Conservation (phyloP, 2,329 filamentous ascomycete genomes). For the Paecilomyces niveus region DNA sequence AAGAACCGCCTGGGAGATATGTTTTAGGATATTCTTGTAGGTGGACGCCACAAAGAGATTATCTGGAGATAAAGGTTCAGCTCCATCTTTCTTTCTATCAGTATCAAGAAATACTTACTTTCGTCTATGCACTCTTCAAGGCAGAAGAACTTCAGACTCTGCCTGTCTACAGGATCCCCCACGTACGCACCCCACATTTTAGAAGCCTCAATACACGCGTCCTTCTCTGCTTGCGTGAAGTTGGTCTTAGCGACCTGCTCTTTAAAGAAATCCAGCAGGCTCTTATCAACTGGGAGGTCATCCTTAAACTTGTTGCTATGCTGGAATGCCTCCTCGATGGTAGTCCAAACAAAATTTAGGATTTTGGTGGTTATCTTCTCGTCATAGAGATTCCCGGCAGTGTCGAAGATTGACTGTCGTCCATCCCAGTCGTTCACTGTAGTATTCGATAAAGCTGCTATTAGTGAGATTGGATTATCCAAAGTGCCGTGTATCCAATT, state of each 20-base stretch:
- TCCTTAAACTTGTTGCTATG: conserved; percentile 48
- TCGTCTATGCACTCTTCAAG: conserved; percentile 61
- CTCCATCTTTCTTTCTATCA: not conserved
- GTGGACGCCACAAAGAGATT: conserved; percentile 58
- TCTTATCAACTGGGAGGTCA: conserved; percentile 45
- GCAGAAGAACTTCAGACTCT: conserved; percentile 59
- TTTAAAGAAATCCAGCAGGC: conserved; percentile 52
- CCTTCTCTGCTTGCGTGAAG: conserved; percentile 35
- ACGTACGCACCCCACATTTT: conserved; percentile 60
- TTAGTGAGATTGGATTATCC: conserved; percentile 51
- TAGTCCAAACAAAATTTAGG: conserved; percentile 47
- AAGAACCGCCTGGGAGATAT: conserved; percentile 43
- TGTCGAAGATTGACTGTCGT: conserved; percentile 42
- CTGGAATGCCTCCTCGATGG: conserved; percentile 53
- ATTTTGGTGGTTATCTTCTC: conserved; percentile 24
- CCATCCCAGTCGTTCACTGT: conserved; percentile 47
- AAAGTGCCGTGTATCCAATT: conserved; percentile 61
- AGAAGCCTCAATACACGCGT: conserved; percentile 46
- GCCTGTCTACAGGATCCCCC: conserved; percentile 51
- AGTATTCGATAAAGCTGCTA: conserved; percentile 49
- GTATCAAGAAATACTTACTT: conserved; percentile 24
- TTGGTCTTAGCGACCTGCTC: conserved; percentile 39
- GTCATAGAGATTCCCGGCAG: conserved; percentile 36
- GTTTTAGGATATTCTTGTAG: conserved; percentile 50
- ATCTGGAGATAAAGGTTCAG: conserved; percentile 27